phyloP scores from a whole-genome alignment of 2,329 filamentous ascomycete genomes.

The Magnaporthiopsis poae region DNA sequence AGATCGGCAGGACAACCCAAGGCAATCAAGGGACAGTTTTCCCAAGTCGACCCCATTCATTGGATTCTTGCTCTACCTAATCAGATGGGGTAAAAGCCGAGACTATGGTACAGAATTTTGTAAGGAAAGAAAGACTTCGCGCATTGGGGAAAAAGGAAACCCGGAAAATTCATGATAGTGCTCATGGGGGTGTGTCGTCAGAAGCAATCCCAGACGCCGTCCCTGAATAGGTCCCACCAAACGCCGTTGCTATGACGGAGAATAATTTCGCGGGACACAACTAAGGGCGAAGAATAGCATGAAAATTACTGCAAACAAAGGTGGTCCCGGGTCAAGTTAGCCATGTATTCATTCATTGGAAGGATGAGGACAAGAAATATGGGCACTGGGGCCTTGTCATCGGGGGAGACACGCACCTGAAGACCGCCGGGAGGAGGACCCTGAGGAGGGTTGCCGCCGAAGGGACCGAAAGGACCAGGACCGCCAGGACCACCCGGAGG shows the following conservation, averaged over 20 bases:
- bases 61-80: too few relatives aligned
- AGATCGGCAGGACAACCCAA: too few relatives aligned
- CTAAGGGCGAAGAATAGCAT: conserved; percentile 1
- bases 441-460: conserved; percentile 36
- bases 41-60: too few relatives aligned
- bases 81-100: too few relatives aligned
- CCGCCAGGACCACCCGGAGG: conserved; percentile 29
- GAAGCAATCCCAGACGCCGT: conserved; percentile 5
- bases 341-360: background rate
- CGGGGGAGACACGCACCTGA: conserved; percentile 9
- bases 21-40: too few relatives aligned
- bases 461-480: conserved; percentile 34
- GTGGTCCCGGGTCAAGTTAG: background rate
- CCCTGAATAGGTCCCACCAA: conserved; percentile 11
- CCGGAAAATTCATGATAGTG: background rate
- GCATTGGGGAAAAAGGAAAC: background rate
- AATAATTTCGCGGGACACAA: conserved; percentile 16
- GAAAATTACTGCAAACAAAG: conserved; percentile 5
- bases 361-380: background rate
- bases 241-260: conserved; percentile 17
- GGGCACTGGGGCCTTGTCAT: background rate
- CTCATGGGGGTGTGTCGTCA: background rate
- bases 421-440: conserved; percentile 24
- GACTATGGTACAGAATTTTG: background rate
- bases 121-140: background rate